Evolutionary conservation across 2,329 filamentous ascomycete genomes (phyloP).

Genomic region (Ophiocordyceps sinensis): DNA sequence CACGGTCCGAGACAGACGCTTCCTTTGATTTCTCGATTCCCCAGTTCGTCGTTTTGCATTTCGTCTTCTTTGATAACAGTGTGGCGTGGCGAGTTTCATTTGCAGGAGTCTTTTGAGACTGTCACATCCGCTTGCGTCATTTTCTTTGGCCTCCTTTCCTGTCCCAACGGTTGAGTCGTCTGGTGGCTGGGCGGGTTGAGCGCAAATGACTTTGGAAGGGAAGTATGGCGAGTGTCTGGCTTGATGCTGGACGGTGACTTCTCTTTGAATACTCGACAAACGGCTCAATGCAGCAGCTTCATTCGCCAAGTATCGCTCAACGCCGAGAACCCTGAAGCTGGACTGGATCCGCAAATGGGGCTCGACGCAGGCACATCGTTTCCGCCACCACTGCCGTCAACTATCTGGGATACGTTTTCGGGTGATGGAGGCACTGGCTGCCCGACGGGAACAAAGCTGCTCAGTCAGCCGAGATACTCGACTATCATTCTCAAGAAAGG

Average conservation of each 20-base stretch:
- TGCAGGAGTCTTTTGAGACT: not conserved
- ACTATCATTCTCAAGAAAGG: not conserved
- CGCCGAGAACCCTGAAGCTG: no score
- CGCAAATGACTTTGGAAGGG: slow-evolving; percentile 4
- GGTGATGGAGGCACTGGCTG: no score
- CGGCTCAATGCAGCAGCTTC: no score
- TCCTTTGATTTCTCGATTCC: slow-evolving; percentile 25
- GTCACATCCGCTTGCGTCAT: slow-evolving; percentile 14
- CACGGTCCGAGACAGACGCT: slow-evolving; percentile 31
- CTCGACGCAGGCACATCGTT: no score
- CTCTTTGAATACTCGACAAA: no score
- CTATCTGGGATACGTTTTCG: no score
- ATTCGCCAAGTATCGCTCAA: no score
- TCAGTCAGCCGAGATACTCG: not conserved
- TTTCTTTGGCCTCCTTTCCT: slow-evolving; percentile 20
- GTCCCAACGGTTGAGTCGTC: slow-evolving; percentile 31
- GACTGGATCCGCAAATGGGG: no score
- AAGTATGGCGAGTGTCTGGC: no score
- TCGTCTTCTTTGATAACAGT: slow-evolving; percentile 10
- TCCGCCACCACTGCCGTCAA: no score
- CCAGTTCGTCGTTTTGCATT: slow-evolving; percentile 12
- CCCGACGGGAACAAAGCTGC: no score
- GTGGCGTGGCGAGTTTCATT: not conserved
- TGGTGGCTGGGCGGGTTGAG: slow-evolving; percentile 22
- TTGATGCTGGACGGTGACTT: no score